Base-by-base conservation (phyloP, 768 basidiomycete genomes). In the Chalciporus chontae region DNA sequence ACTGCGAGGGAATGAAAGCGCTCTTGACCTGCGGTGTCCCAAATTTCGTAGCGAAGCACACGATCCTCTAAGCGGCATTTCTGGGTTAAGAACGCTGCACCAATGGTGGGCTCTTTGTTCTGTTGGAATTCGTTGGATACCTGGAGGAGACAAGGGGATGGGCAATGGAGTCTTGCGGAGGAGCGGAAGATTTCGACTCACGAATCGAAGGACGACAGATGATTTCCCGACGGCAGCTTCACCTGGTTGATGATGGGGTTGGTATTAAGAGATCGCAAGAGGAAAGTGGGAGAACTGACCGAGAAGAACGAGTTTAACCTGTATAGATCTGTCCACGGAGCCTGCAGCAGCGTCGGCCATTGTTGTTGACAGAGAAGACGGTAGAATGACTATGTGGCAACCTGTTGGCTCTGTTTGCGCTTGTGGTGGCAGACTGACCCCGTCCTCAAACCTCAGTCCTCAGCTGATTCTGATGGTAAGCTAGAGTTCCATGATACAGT, bases 151-250 rank as follows among this genome's bases (percentile, higher is more conserved):
- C n/a, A 39, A 21, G 38, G 44, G 23, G 38, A 43, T 21, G 40
- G 39, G 2, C 42, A 14, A 48, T 42, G 21, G 21, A 51, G 44
- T 48, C 23, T 42, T 45, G 40, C 23, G 21, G 24, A 42, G 21
- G 24, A 42, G 54, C 5, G 17, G 58, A 8, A 18, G 45, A 43
- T 29, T 44, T 44, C 21, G 37, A 74, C 88, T 59, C 69, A 96
- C 94, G 70, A 99, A 99, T 69, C 95, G 85, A 52, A 97, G 80
- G 40, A 98, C 95, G 47, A 99, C 85, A n/a, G 93, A 96, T 9
- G 94, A 96, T 78, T 99, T 99, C 53, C 95, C 95, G 40, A 99
- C 95, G 47, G 95, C 95, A 52, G 95, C 94, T 76, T 99, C 95
- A 60, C 95, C 94, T 97, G 60, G 39, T 48, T 34, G 40, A n/a